Conservation (phyloP, 345 rosid species). For the Jatropha curcas region DNA sequence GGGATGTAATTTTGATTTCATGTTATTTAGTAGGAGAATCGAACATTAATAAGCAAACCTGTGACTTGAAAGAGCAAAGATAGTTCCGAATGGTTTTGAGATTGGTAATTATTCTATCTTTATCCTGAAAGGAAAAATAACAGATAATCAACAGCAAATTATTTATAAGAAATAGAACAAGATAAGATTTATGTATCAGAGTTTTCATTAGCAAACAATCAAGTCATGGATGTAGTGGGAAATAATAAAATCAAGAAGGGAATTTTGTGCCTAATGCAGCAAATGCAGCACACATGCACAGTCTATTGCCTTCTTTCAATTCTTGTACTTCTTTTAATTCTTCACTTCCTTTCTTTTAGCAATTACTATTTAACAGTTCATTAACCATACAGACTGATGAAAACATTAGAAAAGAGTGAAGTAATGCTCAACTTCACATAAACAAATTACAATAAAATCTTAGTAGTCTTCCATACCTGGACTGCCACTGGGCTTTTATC, state of each 20-base stretch:
- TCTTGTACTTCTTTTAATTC: not conserved
- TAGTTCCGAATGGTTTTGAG: constrained; percentile 84
- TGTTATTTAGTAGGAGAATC: constrained; percentile 8
- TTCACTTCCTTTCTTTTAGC: not conserved
- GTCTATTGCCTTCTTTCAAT: not conserved
- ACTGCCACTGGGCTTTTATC: constrained; percentile 62
- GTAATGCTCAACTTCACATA: not conserved
- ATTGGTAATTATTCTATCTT: constrained; percentile 65
- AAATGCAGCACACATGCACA: not conserved
- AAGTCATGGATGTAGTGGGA: not conserved
- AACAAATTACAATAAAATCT: not conserved
- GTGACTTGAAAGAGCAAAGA: constrained; percentile 80
- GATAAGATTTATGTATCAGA: not conserved
- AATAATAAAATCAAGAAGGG: not conserved
- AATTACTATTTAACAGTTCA: not conserved
- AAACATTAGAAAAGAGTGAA: not conserved
- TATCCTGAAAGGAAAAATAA: constrained; percentile 51
- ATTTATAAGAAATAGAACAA: not conserved
- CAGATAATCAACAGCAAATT: not conserved
- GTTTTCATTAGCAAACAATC: not conserved
- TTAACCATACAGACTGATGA: not conserved
- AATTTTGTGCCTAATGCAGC: not conserved
- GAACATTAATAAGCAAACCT: constrained; percentile 46
- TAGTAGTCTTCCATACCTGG: constrained; percentile 43
- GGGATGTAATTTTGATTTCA: not conserved